These are phyloP conservation scores for Pelargonium nanum DNA, from an alignment of 345 rosid genomes.

Conservation along the genomic window DNA sequence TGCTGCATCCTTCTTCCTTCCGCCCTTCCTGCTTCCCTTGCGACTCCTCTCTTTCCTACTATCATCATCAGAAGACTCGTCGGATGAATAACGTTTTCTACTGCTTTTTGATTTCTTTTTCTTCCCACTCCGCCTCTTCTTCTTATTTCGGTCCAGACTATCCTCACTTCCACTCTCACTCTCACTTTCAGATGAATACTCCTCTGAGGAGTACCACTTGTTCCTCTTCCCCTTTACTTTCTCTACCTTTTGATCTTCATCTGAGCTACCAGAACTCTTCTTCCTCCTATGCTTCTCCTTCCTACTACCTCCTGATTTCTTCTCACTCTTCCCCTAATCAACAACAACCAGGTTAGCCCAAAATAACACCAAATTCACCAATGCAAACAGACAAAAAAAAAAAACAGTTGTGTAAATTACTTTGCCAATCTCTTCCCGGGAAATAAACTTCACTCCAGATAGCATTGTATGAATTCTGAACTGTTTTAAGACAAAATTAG, in stretches of 20 bases:
- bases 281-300: constrained; percentile 29
- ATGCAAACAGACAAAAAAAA: background rate
- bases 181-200: constrained; percentile 21
- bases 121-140: constrained; percentile 10
- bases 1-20: constrained; percentile 6
- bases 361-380: background rate
- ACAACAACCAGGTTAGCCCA: constrained; percentile 5
- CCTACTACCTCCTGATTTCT: constrained; percentile 19
- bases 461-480: too few species aligned
- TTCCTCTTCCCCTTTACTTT: constrained; percentile 34
- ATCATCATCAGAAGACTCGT: constrained; percentile 15
- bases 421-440: constrained; percentile 50
- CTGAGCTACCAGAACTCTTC: constrained; percentile 27
- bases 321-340: constrained; percentile 3
- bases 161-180: constrained; percentile 19
- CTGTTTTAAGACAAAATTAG: too few species aligned
- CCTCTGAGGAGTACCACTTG: constrained; percentile 62
- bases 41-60: constrained; percentile 15
- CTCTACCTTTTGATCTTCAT: constrained; percentile 36
- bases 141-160: constrained; percentile 11
- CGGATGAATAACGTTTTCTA: constrained; percentile 15
- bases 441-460: constrained; percentile 59
- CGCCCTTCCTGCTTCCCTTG: constrained; percentile 13
- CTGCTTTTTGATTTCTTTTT: constrained; percentile 18
- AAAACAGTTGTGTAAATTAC: constrained; percentile 1